Percentiles rank a stretch among this genome's conserved stretches.
Evolutionary conservation across 768 basidiomycete species (phyloP).

Genomic region (Auricularia auricula-judae): DNA sequence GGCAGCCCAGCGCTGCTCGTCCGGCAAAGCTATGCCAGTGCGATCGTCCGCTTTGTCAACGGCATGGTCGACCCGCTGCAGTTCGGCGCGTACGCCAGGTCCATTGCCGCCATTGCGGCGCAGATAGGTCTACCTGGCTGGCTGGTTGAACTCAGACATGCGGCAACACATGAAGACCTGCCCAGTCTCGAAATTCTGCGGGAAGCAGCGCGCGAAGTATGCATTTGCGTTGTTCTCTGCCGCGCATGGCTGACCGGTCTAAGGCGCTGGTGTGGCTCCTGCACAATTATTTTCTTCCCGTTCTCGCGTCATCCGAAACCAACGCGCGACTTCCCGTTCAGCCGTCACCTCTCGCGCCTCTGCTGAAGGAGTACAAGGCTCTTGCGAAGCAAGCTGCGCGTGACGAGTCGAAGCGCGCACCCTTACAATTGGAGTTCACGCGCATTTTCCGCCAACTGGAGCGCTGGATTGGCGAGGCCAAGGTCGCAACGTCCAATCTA

Average conservation of each 20-base stretch:
- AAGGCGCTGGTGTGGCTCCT: constrained; percentile 80
- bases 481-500: constrained; percentile 36
- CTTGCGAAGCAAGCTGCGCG: constrained; percentile 50
- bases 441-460: constrained; percentile 52
- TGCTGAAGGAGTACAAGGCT: constrained; percentile 64
- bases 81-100: constrained; percentile 75
- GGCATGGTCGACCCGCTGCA: constrained; percentile 93
- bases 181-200: constrained; percentile 73
- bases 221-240: constrained; percentile 1
- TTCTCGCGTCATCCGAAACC: constrained; percentile 36
- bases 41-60: constrained; percentile 85
- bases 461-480: constrained; percentile 68
- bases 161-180: constrained; percentile 91
- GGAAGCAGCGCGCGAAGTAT: constrained; percentile 64
- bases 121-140: constrained; percentile 79
- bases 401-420: constrained; percentile 49
- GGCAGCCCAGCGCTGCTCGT: constrained; percentile 34
- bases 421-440: constrained; percentile 39
- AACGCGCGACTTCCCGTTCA: constrained; percentile 18
- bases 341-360: constrained; percentile 50
- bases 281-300: constrained; percentile 75
- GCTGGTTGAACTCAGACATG: constrained; percentile 89
- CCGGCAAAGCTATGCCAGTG: constrained; percentile 69
- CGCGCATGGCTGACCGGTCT: background rate
- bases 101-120: constrained; percentile 79